phyloP scores from a whole-genome alignment of 306 rosid species.

The Morella rubra region DNA sequence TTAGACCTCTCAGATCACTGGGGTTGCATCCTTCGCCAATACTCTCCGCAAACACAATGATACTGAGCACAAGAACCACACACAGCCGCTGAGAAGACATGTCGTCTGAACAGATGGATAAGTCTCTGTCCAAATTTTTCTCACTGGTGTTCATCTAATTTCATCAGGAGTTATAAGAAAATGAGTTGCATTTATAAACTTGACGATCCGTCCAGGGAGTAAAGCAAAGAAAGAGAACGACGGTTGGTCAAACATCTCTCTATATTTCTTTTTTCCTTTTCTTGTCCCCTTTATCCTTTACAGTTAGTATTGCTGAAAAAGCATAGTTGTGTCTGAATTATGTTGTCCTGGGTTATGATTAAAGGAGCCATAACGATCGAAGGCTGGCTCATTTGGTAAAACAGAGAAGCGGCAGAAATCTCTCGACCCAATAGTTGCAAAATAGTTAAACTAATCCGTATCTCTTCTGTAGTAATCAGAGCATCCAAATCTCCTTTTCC shows the following conservation, averaged over 20 bases:
- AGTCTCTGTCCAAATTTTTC: background rate
- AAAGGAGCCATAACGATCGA: constrained; percentile 18
- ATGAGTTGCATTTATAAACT: background rate
- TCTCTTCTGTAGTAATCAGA: background rate
- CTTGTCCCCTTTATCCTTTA: constrained; percentile 26
- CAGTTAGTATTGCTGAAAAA: constrained; percentile 39
- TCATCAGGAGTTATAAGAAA: background rate
- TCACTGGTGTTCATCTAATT: background rate
- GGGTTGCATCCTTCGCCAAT: constrained; percentile 39
- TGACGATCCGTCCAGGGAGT: background rate
- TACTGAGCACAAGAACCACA: constrained; percentile 27
- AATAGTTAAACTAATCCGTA: constrained; percentile 19
- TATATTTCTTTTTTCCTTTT: constrained; percentile 30
- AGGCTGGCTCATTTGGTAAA: constrained; percentile 20
- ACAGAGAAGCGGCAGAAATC: constrained; percentile 22
- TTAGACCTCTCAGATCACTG: constrained; percentile 54
- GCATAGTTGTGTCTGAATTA: constrained; percentile 37
- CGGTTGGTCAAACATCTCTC: constrained; percentile 21
- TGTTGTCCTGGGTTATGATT: constrained; percentile 34
- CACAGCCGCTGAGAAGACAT: constrained; percentile 34
- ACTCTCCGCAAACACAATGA: constrained; percentile 29
- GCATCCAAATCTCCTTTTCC: constrained; percentile 10
- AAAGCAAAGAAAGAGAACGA: constrained; percentile 20
- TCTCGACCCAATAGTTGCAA: constrained; percentile 1
- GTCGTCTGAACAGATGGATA: constrained; percentile 10